Conservation (phyloP, 306 rosid species). For the Castanospermum australe region DNA sequence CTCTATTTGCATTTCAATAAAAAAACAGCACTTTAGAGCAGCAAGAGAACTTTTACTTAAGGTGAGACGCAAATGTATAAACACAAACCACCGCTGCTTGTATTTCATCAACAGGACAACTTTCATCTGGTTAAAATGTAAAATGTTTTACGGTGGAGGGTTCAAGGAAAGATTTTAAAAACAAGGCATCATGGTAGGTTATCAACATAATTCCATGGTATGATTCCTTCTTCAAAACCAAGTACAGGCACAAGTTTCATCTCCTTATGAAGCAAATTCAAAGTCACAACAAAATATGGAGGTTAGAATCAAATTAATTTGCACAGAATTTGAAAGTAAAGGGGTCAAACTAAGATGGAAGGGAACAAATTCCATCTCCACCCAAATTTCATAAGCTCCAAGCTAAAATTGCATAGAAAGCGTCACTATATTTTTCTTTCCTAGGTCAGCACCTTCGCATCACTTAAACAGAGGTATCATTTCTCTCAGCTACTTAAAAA, state of each 20-base stretch:
- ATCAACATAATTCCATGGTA: slow-evolving; percentile 6
- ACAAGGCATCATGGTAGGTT: background rate
- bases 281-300: background rate
- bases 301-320: background rate
- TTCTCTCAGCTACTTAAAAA: background rate
- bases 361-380: slow-evolving; percentile 7
- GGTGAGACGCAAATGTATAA: background rate
- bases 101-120: background rate
- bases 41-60: background rate
- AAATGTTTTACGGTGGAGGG: background rate
- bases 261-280: background rate
- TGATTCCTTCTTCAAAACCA: background rate
- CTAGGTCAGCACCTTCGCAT: background rate
- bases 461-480: background rate
- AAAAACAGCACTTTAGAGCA: slow-evolving; percentile 3
- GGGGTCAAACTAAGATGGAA: background rate
- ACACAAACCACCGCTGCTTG: background rate
- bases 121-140: background rate
- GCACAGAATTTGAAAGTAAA: background rate
- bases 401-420: background rate
- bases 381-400: background rate
- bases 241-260: background rate
- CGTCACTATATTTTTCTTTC: background rate
- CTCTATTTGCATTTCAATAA: slow-evolving; percentile 14
- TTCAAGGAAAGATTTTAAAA: background rate